Evolutionary conservation across 2,329 filamentous ascomycete species (phyloP), one percentile per base, ranked within the genome.

Genomic region (Pseudopithomyces chartarum): DNA sequence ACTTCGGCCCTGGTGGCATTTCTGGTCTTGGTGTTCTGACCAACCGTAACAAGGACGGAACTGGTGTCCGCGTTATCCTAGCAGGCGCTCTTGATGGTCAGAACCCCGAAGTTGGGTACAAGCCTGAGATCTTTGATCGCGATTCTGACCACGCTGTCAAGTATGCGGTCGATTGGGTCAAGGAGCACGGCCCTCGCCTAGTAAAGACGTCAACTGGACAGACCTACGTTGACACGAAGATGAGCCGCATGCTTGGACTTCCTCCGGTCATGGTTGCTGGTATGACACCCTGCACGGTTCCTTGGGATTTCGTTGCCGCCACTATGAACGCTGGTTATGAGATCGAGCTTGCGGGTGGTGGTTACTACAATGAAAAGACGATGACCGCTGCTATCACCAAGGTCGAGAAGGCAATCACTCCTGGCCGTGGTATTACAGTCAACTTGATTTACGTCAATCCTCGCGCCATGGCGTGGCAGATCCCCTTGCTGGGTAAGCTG

Each of bases 1-100:
- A 99, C 79, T 98, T 99, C 68, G 95, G 96, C 45, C 95, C 95
- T 20, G 95, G 95, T 70, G 96, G 95, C 60, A 95, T 98, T 63
- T 99, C 95, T 22, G 96, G 96, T 62, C 88, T 99, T 20, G 96
- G 95, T 71, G 91, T 96, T 44, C 82, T 99, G 62, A 99, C 95
- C 56, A 98, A 96, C 83, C 91, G 95, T 69, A 99, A 98, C 85
- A 99, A 99, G 82, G 96, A 99, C 76, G 95, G 95, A 61, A 98
- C 92, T 56, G 95, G 95, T 69, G 95, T 99, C 34, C 92, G 94
- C 59, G 93, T 99, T 63, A 97, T 99, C 64, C 85, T 99, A 56
- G 95, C 92, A 42, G 95, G 96, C 61, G 86, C 92, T n/a, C 90
- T 99, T 68, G 91, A 94, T 69, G 94, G 94, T 50, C 92, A 92